These are phyloP conservation scores for Fusarium irregulare DNA, from an alignment of 2,329 filamentous ascomycete genomes.

Conservation along the genomic window DNA sequence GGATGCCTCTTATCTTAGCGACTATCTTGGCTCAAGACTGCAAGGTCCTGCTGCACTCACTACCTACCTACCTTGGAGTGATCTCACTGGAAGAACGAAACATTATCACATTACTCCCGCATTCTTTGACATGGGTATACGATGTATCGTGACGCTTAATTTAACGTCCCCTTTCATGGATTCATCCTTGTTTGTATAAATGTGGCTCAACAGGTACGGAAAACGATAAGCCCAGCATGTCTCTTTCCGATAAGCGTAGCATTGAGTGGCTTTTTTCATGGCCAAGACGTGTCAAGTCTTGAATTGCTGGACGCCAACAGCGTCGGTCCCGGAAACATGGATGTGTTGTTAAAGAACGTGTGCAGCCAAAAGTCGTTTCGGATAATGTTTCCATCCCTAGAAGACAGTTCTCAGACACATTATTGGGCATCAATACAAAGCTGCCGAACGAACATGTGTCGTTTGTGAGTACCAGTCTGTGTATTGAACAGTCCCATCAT, in stretches of 20 bases:
- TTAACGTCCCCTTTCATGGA: slow-evolving; percentile 18
- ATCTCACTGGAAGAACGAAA: not conserved
- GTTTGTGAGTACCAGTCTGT: not conserved
- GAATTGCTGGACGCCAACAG: not conserved
- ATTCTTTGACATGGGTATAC: not conserved
- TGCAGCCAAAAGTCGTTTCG: not conserved
- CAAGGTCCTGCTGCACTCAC: not conserved
- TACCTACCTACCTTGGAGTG: not conserved
- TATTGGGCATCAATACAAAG: not conserved
- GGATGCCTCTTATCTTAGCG: not conserved
- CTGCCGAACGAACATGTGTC: not conserved
- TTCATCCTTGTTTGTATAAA: not conserved
- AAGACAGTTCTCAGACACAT: not conserved
- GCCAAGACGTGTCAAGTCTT: not conserved
- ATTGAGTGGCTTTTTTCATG: not conserved
- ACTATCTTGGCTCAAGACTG: not conserved
- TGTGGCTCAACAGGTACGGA: not conserved
- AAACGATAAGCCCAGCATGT: not conserved
- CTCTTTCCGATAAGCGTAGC: not conserved
- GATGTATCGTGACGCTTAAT: slow-evolving; percentile 10
- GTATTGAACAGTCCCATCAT: not conserved
- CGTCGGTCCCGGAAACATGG: not conserved
- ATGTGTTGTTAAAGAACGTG: not conserved
- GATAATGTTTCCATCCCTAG: not conserved
- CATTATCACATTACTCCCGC: not conserved